A percentile compares a stretch with the other conserved stretches of the same genome.
These are phyloP conservation scores for Volvariella surrecta DNA, from an alignment of 1,284 basidiomycete genomes.

Conservation along the genomic window DNA sequence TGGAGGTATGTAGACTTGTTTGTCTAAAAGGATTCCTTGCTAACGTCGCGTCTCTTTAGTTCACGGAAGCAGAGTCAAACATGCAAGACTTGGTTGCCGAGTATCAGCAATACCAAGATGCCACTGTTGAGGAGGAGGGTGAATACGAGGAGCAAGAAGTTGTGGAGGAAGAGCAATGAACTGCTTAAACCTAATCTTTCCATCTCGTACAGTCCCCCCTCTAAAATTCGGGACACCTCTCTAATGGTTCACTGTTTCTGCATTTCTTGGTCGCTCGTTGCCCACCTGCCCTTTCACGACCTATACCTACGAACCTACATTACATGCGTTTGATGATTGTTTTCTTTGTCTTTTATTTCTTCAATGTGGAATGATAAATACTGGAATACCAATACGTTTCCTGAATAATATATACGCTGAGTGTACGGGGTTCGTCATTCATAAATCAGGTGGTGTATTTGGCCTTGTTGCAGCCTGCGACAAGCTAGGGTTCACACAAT, in stretches of 20 bases:
- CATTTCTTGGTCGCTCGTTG: constrained; percentile 9
- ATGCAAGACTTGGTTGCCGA: constrained; percentile 93
- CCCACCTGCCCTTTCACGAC: constrained; percentile 5
- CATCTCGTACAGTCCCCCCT: constrained; percentile 10
- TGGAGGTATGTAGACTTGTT: constrained; percentile 55
- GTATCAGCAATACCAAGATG: constrained; percentile 97
- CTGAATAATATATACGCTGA: no score
- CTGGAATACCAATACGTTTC: no score
- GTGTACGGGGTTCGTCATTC: no score
- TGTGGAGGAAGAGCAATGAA: constrained; percentile 48
- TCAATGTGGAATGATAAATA: constrained; percentile 16
- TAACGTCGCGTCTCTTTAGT: constrained; percentile 32
- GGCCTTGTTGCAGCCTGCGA: no score
- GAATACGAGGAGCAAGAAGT: constrained; percentile 72
- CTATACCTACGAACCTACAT: constrained; percentile 20
- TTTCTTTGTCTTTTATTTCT: constrained; percentile 14
- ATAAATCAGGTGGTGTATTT: no score
- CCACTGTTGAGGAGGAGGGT: constrained; percentile 76
- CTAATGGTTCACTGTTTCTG: constrained; percentile 10
- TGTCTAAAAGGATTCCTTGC: not conserved
- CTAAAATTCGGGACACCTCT: constrained; percentile 10
- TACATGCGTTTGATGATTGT: constrained; percentile 24
- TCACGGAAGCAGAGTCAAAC: constrained; percentile 95
- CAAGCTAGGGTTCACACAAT: no score
- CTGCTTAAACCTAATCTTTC: constrained; percentile 1